Evolutionary conservation across 2,329 filamentous ascomycete genomes (phyloP).

Genomic region (Paecilomyces formosus): DNA sequence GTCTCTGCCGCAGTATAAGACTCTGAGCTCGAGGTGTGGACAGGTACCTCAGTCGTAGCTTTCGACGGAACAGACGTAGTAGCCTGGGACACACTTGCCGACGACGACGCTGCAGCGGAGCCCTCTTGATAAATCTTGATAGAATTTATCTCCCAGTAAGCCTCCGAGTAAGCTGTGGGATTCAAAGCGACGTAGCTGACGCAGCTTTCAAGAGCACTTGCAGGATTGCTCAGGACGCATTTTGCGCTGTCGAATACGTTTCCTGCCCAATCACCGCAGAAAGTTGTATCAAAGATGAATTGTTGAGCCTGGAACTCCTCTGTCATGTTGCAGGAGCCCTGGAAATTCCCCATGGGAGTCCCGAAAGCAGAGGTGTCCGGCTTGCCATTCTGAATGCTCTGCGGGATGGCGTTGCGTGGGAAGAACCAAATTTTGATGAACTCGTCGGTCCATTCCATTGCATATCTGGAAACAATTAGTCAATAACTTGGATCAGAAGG

Average conservation of each 20-base stretch:
- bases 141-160: conserved; percentile 72
- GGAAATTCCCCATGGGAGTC: conserved; percentile 37
- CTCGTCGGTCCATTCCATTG: conserved; percentile 39
- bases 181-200: conserved; percentile 64
- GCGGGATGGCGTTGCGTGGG: conserved; percentile 33
- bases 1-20: neutral
- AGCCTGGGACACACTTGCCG: neutral
- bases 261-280: conserved; percentile 51
- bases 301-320: conserved; percentile 32
- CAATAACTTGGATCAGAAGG: neutral
- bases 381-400: conserved; percentile 32
- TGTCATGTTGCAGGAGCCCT: conserved; percentile 31
- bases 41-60: neutral
- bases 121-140: conserved; percentile 52
- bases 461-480: conserved; percentile 21
- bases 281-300: conserved; percentile 45
- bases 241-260: conserved; percentile 39
- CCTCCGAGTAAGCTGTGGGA: conserved; percentile 60
- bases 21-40: neutral
- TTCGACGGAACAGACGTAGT: neutral
- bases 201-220: conserved; percentile 59
- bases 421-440: conserved; percentile 48
- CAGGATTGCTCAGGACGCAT: conserved; percentile 51
- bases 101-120: neutral
- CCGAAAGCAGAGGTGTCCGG: conserved; percentile 42